These are phyloP conservation scores for Alternaria sp. DNA, from an alignment of 2,329 filamentous ascomycete genomes.

Conservation along the genomic window DNA sequence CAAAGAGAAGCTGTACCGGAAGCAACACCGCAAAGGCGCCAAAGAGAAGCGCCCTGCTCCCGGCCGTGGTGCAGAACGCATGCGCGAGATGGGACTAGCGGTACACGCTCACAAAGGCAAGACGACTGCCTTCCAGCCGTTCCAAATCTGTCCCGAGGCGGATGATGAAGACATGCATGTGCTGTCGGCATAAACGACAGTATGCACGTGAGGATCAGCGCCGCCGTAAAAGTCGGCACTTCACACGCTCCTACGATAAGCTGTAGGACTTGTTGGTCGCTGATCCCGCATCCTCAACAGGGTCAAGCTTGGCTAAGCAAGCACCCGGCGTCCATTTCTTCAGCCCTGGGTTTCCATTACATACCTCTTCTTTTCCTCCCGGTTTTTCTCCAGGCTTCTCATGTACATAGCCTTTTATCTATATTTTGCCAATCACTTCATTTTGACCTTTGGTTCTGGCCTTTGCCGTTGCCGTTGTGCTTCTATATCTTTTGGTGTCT, in stretches of 20 bases:
- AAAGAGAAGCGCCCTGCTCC: conserved; percentile 72
- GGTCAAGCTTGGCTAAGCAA: conserved; percentile 18
- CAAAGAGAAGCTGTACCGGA: conserved; percentile 89
- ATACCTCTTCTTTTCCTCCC: conserved; percentile 18
- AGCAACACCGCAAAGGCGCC: conserved; percentile 83
- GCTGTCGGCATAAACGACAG: conserved; percentile 51
- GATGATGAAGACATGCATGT: conserved; percentile 55
- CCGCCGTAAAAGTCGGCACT: conserved; percentile 49
- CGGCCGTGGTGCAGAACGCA: conserved; percentile 89
- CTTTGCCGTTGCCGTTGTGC: background rate
- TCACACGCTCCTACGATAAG: conserved; percentile 34
- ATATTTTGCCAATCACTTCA: conserved; percentile 6
- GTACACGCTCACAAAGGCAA: conserved; percentile 73
- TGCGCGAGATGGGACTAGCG: conserved; percentile 90
- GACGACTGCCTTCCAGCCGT: conserved; percentile 36
- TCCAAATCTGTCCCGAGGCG: conserved; percentile 36
- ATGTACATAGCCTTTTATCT: conserved; percentile 34
- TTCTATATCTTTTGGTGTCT: conserved; percentile 11
- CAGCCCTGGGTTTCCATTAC: conserved; percentile 8
- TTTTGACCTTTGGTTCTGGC: background rate
- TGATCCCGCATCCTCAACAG: conserved; percentile 38
- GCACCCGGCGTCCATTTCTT: conserved; percentile 21
- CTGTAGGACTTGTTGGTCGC: conserved; percentile 50
- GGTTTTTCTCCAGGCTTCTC: conserved; percentile 22
- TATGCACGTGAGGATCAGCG: conserved; percentile 47